phyloP scores from a whole-genome alignment of 352 stramenopile species.

The Phytopythium boreale region DNA sequence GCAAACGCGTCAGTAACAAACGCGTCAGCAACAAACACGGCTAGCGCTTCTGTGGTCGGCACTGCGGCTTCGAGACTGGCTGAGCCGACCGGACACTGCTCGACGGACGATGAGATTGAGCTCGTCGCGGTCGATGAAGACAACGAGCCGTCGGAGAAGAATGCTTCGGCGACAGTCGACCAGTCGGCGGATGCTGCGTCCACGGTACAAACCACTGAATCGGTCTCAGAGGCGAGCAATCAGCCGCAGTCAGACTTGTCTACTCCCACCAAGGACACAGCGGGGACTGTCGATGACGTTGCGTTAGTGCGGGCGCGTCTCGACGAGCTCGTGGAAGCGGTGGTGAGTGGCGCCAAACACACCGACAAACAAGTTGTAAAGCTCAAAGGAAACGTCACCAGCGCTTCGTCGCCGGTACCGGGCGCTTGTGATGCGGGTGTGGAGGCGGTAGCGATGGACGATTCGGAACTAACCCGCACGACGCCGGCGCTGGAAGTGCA shows the following conservation, averaged over 20 bases:
- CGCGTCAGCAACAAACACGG: not conserved
- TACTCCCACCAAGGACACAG: not conserved
- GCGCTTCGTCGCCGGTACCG: not conserved
- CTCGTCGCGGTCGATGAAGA: conserved; percentile 2
- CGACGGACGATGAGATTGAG: conserved; percentile 7
- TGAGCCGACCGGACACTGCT: not conserved
- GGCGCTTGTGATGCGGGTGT: not conserved
- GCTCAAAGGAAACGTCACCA: not conserved
- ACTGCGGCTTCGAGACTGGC: not conserved
- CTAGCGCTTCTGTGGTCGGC: not conserved
- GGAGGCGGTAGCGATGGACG: not conserved
- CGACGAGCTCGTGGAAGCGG: not conserved
- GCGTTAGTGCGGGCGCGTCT: not conserved
- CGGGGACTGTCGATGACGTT: not conserved
- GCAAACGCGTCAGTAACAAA: not conserved
- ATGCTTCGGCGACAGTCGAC: not conserved
- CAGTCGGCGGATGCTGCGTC: not conserved
- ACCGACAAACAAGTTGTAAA: not conserved
- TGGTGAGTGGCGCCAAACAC: not conserved
- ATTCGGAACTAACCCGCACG: not conserved
- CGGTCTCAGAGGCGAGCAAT: not conserved
- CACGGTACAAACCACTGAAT: not conserved
- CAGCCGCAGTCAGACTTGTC: not conserved
- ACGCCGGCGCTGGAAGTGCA: not conserved
- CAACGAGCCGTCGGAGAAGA: not conserved